Base-by-base conservation (phyloP, 2,329 filamentous ascomycete species). In the Rhexocercosporidium sp. region DNA sequence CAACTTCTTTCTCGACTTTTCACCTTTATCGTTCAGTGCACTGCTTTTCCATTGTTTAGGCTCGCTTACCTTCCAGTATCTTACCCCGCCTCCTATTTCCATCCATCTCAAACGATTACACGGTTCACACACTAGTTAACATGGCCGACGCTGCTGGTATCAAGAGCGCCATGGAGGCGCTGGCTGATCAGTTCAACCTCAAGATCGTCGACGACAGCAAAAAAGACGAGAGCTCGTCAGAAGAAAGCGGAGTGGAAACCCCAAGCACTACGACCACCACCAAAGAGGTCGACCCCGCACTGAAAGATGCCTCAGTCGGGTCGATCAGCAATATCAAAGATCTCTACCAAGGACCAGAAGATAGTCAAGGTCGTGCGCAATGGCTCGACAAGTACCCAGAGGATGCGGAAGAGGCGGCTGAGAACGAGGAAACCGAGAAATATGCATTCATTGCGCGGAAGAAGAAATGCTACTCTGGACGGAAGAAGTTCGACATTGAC, bases 401-500 rank as follows among this genome's bases (percentile, higher is more conserved):
- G 11, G 25, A 56, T 31, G 31, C 31, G 7, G 53, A 63, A 54
- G 61, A 56, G n/a, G 53, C 53, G 1, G 61, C 44, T 27, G 39
- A 66, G 25, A 56, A 56, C n/a, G 54, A 66, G 56, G 64, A 56
- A 27, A 56, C 53, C 8, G 53, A 27, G 18, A 27, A 56, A 56
- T 56, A 56, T 56, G 53, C 53, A 16, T 31, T 56, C 53, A 31
- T 56, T 16, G 31, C 27, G 16, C 53, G 53, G 1, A 56, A 56
- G 16, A 34, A 56, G 8, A 56, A 56, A 34, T 31, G 53, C 18
- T 56, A 27, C 4, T 59, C 62, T 31, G 56, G 47, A 14, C 54
- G 64, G 25, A 31, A 37, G 29, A 56, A 66, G 16, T 22, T 54
- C 20, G 56, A 61, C 62, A 82, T 90, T 18, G 70, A 76, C 51